Evolutionary conservation across 495 filamentous ascomycete genomes (phyloP).

Genomic region (Aspergillus kassunensis): DNA sequence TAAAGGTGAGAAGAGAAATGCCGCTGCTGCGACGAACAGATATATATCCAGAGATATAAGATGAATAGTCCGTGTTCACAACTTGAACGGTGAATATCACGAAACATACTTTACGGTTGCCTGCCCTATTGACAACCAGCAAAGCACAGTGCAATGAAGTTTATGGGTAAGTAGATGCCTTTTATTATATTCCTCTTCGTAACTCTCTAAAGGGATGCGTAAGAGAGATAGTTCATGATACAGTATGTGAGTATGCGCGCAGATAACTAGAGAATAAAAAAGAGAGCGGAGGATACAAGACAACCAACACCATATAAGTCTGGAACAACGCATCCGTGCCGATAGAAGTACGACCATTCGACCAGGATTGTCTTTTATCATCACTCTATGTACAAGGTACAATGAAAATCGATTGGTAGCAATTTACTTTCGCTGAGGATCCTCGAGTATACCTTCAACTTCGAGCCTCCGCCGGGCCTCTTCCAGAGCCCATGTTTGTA

Average conservation of each 20-base stretch:
- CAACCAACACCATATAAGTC: slow-evolving; percentile 38
- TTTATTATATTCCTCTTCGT: slow-evolving; percentile 20
- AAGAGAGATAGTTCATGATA: slow-evolving; percentile 26
- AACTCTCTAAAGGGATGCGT: slow-evolving; percentile 26
- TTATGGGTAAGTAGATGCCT: slow-evolving; percentile 8
- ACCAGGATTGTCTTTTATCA: slow-evolving; percentile 33
- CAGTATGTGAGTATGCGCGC: slow-evolving; percentile 35
- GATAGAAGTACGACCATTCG: slow-evolving; percentile 29
- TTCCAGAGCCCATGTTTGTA: slow-evolving; percentile 98
- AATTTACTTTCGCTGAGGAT: slow-evolving; percentile 52
- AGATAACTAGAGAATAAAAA: slow-evolving; percentile 25
- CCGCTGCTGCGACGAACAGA: slow-evolving; percentile 60
- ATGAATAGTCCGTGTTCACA: neutral
- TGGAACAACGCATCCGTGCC: slow-evolving; percentile 33
- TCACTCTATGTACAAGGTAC: slow-evolving; percentile 49
- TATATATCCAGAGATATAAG: slow-evolving; percentile 57
- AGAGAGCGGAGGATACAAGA: slow-evolving; percentile 29
- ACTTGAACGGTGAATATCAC: neutral
- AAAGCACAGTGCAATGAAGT: neutral
- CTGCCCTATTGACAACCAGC: neutral
- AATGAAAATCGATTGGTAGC: slow-evolving; percentile 23
- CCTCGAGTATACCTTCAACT: slow-evolving; percentile 86
- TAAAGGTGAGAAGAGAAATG: slow-evolving; percentile 57
- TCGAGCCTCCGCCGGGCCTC: slow-evolving; percentile 92
- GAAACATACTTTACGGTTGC: neutral